Percentiles rank a stretch among this genome's conserved stretches.
These are phyloP conservation scores for Ulvella scutata DNA, from an alignment of 139 green algal genomes.

Conservation along the genomic window DNA sequence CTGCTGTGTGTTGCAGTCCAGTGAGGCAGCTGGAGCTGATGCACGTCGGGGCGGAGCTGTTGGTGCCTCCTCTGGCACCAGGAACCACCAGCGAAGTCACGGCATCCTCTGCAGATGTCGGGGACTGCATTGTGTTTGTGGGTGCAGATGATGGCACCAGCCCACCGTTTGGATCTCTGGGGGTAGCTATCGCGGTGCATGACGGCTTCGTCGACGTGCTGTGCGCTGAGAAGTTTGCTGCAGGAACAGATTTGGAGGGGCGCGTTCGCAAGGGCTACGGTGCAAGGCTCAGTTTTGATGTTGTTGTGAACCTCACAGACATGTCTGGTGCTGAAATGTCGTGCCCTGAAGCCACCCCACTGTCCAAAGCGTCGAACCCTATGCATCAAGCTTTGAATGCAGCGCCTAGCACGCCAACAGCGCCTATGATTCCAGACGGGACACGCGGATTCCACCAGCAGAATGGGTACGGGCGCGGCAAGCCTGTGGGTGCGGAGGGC, in stretches of 20 bases:
- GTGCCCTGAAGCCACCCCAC: too few relatives aligned
- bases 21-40: slow-evolving; percentile 41
- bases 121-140: slow-evolving; percentile 56
- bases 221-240: slow-evolving; percentile 37
- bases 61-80: slow-evolving; percentile 48
- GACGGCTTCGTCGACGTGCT: slow-evolving; percentile 58
- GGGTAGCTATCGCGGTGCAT: slow-evolving; percentile 39
- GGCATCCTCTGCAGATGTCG: slow-evolving; percentile 16
- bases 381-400: too few relatives aligned
- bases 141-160: slow-evolving; percentile 13
- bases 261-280: background rate
- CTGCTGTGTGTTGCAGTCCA: background rate
- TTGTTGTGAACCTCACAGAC: background rate
- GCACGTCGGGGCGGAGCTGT: slow-evolving; percentile 47
- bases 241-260: slow-evolving; percentile 14
- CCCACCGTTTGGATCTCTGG: slow-evolving; percentile 54
- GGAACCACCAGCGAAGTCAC: background rate
- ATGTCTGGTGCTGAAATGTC: background rate
- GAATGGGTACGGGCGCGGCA: background rate
- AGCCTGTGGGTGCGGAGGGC: too few relatives aligned
- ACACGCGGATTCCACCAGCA: slow-evolving; percentile 2
- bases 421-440: slow-evolving; percentile 10
- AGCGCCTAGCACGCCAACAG: background rate
- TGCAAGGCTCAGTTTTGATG: background rate
- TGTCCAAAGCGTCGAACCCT: too few relatives aligned